Conservation (phyloP, 1,139 yeast species). For the Petasospora fabianii region DNA sequence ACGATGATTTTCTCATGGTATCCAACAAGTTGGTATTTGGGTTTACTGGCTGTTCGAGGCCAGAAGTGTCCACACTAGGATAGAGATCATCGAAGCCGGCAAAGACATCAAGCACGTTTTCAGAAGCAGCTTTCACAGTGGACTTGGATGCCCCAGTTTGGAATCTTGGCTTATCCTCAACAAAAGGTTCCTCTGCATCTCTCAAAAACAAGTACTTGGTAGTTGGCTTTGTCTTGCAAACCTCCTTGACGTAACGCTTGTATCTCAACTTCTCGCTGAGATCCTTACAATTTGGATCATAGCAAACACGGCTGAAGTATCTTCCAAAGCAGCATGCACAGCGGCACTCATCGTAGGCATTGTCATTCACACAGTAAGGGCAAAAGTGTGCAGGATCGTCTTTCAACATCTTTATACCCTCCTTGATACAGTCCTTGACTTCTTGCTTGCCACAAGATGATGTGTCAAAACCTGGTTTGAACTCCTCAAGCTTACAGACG, state of each 20-base stretch:
- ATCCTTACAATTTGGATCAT: constrained; percentile 23
- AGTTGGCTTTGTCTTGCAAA: constrained; percentile 23
- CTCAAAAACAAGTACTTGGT: constrained; percentile 8
- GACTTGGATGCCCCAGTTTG: not conserved
- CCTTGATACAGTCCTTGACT: constrained; percentile 23
- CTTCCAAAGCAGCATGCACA: constrained; percentile 27
- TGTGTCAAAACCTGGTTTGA: constrained; percentile 22
- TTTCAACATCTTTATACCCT: constrained; percentile 19
- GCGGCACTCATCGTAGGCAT: constrained; percentile 27
- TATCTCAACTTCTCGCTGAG: constrained; percentile 24
- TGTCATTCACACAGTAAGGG: constrained; percentile 26
- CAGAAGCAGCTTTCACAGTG: not conserved
- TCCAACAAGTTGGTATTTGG: constrained; percentile 9
- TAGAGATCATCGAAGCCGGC: constrained; percentile 15
- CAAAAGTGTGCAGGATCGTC: constrained; percentile 25
- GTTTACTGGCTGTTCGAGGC: constrained; percentile 9
- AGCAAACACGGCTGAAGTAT: constrained; percentile 25
- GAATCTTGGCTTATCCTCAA: constrained; percentile 8
- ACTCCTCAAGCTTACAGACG: constrained; percentile 20
- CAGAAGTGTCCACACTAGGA: not conserved
- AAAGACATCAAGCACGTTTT: constrained; percentile 14
- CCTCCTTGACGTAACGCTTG: constrained; percentile 24
- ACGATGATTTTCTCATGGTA: constrained; percentile 8
- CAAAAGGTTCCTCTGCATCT: not conserved
- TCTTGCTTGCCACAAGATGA: constrained; percentile 20